Percentiles rank a stretch among this genome's conserved stretches.
Conservation (phyloP, 2,329 filamentous ascomycete species). For the Daldinia sp. region DNA sequence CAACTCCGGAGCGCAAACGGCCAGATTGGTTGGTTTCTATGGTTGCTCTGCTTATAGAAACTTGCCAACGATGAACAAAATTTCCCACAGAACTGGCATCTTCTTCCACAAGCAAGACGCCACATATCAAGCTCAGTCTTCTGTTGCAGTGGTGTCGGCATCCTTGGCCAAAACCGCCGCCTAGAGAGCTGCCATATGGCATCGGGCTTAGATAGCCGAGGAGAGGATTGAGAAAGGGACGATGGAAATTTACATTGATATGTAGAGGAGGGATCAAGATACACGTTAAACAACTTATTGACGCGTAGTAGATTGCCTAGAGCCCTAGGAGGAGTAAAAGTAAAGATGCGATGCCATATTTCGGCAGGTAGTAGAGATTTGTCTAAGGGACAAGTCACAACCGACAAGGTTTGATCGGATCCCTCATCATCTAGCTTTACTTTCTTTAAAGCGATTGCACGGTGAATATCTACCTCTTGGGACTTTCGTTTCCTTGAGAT, state of each 20-base stretch:
- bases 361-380: constrained; percentile 56
- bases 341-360: constrained; percentile 76
- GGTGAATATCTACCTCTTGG: neutral
- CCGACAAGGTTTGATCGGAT: neutral
- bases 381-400: constrained; percentile 15
- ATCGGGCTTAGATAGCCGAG: constrained; percentile 61
- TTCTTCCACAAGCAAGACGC: constrained; percentile 67
- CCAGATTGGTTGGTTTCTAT: constrained; percentile 72
- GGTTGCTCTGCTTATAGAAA: constrained; percentile 58
- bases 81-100: constrained; percentile 74
- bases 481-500: constrained; percentile 36
- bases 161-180: constrained; percentile 68
- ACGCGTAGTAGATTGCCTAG: constrained; percentile 72
- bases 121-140: constrained; percentile 80
- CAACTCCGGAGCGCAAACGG: constrained; percentile 74
- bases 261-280: constrained; percentile 60
- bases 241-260: constrained; percentile 39
- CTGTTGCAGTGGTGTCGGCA: constrained; percentile 72
- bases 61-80: constrained; percentile 41
- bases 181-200: constrained; percentile 76
- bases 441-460: constrained; percentile 35
- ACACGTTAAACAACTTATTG: constrained; percentile 71
- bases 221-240: constrained; percentile 50
- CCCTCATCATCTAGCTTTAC: constrained; percentile 30
- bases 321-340: constrained; percentile 68